phyloP scores from a whole-genome alignment of 768 basidiomycete species.

The Mycena leptocephala region DNA sequence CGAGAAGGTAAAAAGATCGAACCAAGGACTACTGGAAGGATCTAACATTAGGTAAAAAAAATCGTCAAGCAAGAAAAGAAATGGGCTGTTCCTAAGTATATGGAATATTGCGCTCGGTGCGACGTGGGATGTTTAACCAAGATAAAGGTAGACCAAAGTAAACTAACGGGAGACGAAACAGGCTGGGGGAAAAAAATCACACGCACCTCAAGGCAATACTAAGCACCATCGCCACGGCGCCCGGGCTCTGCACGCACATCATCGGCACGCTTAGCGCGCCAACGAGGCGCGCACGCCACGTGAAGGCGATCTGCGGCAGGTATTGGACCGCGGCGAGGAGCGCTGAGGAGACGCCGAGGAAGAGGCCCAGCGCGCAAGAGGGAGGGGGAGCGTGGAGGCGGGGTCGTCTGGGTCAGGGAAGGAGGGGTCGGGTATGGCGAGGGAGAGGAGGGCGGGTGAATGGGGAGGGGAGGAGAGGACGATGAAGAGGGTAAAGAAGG shows the following conservation, averaged over 20 bases:
- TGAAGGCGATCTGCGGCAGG: slow-evolving; percentile 87
- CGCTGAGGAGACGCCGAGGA: slow-evolving; percentile 89
- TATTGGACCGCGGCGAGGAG: slow-evolving; percentile 89
- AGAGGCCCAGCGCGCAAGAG: slow-evolving; percentile 78
- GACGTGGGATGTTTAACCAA: too few species aligned
- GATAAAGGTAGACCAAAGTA: neutral
- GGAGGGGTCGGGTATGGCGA: slow-evolving; percentile 57
- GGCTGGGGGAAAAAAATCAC: neutral
- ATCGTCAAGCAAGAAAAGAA: neutral
- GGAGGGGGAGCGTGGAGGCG: slow-evolving; percentile 15
- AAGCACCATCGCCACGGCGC: slow-evolving; percentile 88
- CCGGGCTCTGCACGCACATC: slow-evolving; percentile 96
- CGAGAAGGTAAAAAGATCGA: neutral
- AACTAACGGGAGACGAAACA: neutral
- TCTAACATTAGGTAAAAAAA: neutral
- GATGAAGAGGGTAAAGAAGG: slow-evolving; percentile 76
- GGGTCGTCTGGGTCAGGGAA: slow-evolving; percentile 51
- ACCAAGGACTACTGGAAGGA: neutral
- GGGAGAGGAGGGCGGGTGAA: slow-evolving; percentile 49
- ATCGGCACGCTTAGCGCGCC: slow-evolving; percentile 95
- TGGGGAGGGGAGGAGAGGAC: slow-evolving; percentile 61
- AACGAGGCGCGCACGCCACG: slow-evolving; percentile 85
- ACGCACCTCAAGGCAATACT: slow-evolving; percentile 81
- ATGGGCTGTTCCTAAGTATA: too few species aligned
- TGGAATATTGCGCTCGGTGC: too few species aligned